These are phyloP conservation scores for Neonectria ditissima DNA, from an alignment of 2,329 filamentous ascomycete species.

Conservation along the genomic window DNA sequence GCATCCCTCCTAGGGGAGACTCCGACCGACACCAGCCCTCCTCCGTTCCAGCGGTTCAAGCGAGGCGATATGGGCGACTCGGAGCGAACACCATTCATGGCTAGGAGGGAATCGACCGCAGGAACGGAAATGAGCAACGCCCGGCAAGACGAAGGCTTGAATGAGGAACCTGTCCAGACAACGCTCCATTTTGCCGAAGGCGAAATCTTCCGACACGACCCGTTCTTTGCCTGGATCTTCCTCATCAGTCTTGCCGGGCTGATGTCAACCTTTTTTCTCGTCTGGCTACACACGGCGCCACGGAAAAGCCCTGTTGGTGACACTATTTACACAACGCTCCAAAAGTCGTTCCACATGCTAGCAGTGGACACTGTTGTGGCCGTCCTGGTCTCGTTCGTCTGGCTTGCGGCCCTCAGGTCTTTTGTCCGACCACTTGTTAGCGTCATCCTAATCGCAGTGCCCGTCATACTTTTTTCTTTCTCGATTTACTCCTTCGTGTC, in stretches of 20 bases:
- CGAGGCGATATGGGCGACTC: constrained; percentile 49
- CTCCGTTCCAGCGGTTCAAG: constrained; percentile 72
- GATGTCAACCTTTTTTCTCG: constrained; percentile 88
- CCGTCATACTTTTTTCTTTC: constrained; percentile 87
- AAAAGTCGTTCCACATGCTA: constrained; percentile 88
- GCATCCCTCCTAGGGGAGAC: constrained; percentile 69
- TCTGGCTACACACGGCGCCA: constrained; percentile 87
- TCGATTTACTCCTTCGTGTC: constrained; percentile 91
- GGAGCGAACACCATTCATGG: constrained; percentile 54
- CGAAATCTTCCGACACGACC: constrained; percentile 84
- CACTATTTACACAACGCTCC: constrained; percentile 91
- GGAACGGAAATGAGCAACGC: constrained; percentile 61
- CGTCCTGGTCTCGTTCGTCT: constrained; percentile 86
- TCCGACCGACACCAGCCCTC: constrained; percentile 64
- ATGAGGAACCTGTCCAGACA: constrained; percentile 49
- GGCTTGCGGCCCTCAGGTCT: constrained; percentile 88
- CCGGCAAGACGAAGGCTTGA: constrained; percentile 52
- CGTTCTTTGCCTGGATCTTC: constrained; percentile 92
- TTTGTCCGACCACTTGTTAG: constrained; percentile 89
- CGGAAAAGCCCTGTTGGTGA: constrained; percentile 83
- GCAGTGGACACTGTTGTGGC: constrained; percentile 93
- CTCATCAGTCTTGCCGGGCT: constrained; percentile 85
- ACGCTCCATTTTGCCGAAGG: constrained; percentile 68
- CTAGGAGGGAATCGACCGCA: constrained; percentile 57
- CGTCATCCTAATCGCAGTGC: constrained; percentile 84